phyloP scores from a whole-genome alignment of 257 asterid genomes.

The Solanum bukasovii region DNA sequence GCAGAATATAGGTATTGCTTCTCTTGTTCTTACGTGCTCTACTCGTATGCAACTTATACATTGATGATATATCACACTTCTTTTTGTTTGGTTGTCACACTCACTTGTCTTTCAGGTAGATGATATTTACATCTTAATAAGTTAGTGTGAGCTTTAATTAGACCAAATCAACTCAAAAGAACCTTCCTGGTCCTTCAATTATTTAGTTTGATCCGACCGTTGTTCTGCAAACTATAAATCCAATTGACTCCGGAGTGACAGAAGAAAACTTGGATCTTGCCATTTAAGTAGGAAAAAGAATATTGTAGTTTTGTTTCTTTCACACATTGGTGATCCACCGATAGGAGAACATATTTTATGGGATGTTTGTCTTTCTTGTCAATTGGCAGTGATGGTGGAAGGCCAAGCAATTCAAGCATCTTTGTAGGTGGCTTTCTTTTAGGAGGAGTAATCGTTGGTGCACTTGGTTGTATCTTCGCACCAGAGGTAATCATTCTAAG shows the following conservation, averaged over 20 bases:
- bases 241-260: background rate
- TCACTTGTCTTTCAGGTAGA: background rate
- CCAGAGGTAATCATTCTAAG: constrained; percentile 24
- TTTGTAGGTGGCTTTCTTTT: constrained; percentile 35
- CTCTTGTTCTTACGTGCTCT: background rate
- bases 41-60: background rate
- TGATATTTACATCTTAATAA: background rate
- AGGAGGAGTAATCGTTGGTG: constrained; percentile 36
- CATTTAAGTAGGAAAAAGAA: background rate
- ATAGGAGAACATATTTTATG: background rate
- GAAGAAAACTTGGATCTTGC: background rate
- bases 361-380: constrained; percentile 1
- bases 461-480: constrained; percentile 37
- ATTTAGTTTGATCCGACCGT: background rate
- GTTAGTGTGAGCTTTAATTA: background rate
- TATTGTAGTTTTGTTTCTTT: background rate
- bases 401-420: constrained; percentile 18
- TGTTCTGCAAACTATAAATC: background rate
- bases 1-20: constrained; percentile 49
- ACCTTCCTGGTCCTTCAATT: background rate
- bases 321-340: background rate
- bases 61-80: background rate
- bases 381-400: constrained; percentile 34
- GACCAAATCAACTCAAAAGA: background rate
- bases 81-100: background rate